These are phyloP conservation scores for Orbilia javanica DNA, from an alignment of 2,329 filamentous ascomycete genomes.

Conservation along the genomic window DNA sequence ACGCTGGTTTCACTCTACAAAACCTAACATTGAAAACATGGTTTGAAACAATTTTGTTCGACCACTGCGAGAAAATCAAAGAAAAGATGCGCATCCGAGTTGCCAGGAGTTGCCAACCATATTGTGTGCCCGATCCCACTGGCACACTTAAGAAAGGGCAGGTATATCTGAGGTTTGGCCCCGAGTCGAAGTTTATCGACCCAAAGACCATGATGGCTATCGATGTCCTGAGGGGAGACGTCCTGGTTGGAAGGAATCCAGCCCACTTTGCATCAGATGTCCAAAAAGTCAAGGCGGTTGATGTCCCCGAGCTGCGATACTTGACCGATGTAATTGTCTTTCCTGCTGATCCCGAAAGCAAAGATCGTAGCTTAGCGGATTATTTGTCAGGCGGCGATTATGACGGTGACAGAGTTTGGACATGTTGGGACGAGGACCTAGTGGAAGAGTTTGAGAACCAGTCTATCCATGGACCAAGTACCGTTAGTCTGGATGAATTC, in stretches of 20 bases:
- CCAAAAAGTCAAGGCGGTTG: slow-evolving; percentile 72
- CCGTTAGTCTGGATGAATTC: slow-evolving; percentile 56
- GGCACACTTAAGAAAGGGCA: slow-evolving; percentile 74
- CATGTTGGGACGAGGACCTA: slow-evolving; percentile 78
- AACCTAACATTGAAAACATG: slow-evolving; percentile 69
- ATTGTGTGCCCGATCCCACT: slow-evolving; percentile 77
- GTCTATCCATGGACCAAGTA: slow-evolving; percentile 65
- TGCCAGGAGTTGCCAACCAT: slow-evolving; percentile 73
- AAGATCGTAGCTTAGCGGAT: slow-evolving; percentile 72
- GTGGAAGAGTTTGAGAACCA: slow-evolving; percentile 75
- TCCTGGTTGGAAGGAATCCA: slow-evolving; percentile 78
- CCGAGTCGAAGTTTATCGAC: slow-evolving; percentile 59
- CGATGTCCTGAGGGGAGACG: slow-evolving; percentile 69
- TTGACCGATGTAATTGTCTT: slow-evolving; percentile 87
- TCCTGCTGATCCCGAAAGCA: slow-evolving; percentile 70
- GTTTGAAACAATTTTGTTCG: slow-evolving; percentile 68
- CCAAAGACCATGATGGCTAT: slow-evolving; percentile 54
- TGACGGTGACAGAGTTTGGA: slow-evolving; percentile 81
- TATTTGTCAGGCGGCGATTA: slow-evolving; percentile 84
- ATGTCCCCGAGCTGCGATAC: slow-evolving; percentile 71
- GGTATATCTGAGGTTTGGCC: slow-evolving; percentile 76
- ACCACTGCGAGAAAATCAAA: slow-evolving; percentile 71
- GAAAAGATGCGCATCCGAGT: slow-evolving; percentile 73
- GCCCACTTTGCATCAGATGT: slow-evolving; percentile 79
- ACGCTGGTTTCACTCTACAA: slow-evolving; percentile 72